Conservation (phyloP, 495 filamentous ascomycete species). For the Hypomontagnella submonticulosa region DNA sequence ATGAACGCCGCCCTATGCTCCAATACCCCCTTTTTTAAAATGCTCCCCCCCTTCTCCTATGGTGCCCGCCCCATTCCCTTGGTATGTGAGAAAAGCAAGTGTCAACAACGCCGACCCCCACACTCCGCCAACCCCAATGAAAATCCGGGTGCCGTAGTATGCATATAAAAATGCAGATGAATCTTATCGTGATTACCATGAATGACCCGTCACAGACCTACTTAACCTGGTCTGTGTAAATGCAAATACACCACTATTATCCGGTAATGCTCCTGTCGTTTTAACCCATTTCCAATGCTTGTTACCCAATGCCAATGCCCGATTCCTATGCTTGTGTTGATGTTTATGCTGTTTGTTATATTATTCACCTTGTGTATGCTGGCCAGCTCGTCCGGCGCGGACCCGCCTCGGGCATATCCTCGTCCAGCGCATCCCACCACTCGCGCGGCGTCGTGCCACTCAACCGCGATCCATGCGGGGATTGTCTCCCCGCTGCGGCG, state of each 20-base stretch:
- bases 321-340: not conserved
- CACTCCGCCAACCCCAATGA: no score
- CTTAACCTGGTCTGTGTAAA: not conserved
- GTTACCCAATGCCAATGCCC: not conserved
- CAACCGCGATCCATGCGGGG: constrained; percentile 8
- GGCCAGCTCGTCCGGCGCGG: not conserved
- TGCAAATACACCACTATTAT: constrained; percentile 17
- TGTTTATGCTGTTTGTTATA: no score
- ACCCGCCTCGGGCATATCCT: constrained; percentile 26
- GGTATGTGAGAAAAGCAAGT: no score
- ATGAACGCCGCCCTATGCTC: constrained; percentile 40
- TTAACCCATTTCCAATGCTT: not conserved
- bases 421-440: constrained; percentile 53
- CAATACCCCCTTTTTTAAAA: constrained; percentile 18
- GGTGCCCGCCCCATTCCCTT: no score
- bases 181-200: constrained; percentile 24
- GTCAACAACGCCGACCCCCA: no score
- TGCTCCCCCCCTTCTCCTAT: constrained; percentile 15
- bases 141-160: constrained; percentile 7
- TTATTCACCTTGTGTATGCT: no score
- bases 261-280: constrained; percentile 16
- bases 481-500: constrained; percentile 36
- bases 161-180: constrained; percentile 33
- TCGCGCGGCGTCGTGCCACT: constrained; percentile 31
- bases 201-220: not conserved